Conservation (phyloP, 2,329 filamentous ascomycete genomes). For the Epichloe glyceriae region DNA sequence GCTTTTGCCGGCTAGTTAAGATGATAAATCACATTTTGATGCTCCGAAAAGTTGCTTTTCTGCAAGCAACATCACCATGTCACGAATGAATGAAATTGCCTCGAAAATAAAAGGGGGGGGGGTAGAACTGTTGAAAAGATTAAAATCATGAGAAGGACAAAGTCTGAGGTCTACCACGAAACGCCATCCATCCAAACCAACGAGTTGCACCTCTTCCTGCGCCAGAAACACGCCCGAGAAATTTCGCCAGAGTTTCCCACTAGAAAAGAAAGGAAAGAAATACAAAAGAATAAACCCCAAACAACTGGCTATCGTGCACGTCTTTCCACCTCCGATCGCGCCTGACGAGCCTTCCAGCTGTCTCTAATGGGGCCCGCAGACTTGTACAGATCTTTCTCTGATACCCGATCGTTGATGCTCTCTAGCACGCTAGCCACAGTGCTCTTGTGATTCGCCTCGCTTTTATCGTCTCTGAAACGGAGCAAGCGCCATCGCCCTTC, state of each 20-base stretch:
- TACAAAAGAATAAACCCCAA: background rate
- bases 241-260: background rate
- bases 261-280: background rate
- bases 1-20: background rate
- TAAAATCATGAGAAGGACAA: too few species aligned
- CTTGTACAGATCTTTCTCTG: constrained; percentile 64
- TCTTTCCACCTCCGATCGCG: constrained; percentile 16
- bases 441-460: constrained; percentile 74
- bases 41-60: too few species aligned
- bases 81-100: too few species aligned
- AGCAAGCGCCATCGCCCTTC: constrained; percentile 71
- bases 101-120: background rate
- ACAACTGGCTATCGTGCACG: constrained; percentile 6
- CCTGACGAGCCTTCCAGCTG: constrained; percentile 59
- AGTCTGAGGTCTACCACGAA: background rate
- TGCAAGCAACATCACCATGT: too few species aligned
- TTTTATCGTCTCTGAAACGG: constrained; percentile 86
- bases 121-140: background rate
- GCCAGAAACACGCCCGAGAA: background rate
- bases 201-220: background rate
- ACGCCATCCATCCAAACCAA: background rate
- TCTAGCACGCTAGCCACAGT: constrained; percentile 79
- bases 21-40: background rate
- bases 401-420: constrained; percentile 78
- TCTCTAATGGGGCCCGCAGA: constrained; percentile 60